Conservation (phyloP, 257 asterid genomes). For the Catharanthus roseus region DNA sequence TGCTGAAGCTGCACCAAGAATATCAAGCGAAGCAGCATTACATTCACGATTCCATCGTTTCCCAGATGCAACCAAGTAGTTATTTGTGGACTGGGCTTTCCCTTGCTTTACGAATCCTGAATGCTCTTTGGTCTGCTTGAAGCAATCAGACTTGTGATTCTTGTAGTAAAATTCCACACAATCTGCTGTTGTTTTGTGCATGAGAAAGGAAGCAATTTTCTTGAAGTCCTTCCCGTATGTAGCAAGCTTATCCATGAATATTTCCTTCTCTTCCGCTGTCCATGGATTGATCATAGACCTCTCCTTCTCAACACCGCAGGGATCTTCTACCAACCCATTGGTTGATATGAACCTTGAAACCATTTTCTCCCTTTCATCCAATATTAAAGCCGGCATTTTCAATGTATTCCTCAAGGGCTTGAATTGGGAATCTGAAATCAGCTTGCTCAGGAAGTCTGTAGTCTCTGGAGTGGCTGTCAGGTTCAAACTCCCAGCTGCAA, state of each 20-base stretch:
- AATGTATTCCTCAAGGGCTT: slow-evolving; percentile 54
- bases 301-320: slow-evolving; percentile 69
- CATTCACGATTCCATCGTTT: slow-evolving; percentile 73
- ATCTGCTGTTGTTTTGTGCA: slow-evolving; percentile 76
- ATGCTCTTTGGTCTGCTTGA: slow-evolving; percentile 46
- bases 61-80: slow-evolving; percentile 70
- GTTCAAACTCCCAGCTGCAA: slow-evolving; percentile 61
- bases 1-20: slow-evolving; percentile 75
- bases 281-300: slow-evolving; percentile 69
- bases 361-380: slow-evolving; percentile 51
- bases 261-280: slow-evolving; percentile 67
- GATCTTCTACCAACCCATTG: slow-evolving; percentile 88
- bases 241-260: slow-evolving; percentile 71
- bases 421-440: slow-evolving; percentile 54
- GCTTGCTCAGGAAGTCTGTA: slow-evolving; percentile 36
- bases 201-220: slow-evolving; percentile 73
- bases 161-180: slow-evolving; percentile 94
- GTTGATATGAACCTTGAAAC: slow-evolving; percentile 60
- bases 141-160: slow-evolving; percentile 81
- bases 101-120: slow-evolving; percentile 30
- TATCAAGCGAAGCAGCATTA: slow-evolving; percentile 75
- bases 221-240: slow-evolving; percentile 70
- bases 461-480: slow-evolving; percentile 54
- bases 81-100: slow-evolving; percentile 45
- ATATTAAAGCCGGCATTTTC: slow-evolving; percentile 81